These are phyloP conservation scores for Sporothrix pseudoabietina DNA, from an alignment of 2,329 filamentous ascomycete genomes.

Conservation along the genomic window DNA sequence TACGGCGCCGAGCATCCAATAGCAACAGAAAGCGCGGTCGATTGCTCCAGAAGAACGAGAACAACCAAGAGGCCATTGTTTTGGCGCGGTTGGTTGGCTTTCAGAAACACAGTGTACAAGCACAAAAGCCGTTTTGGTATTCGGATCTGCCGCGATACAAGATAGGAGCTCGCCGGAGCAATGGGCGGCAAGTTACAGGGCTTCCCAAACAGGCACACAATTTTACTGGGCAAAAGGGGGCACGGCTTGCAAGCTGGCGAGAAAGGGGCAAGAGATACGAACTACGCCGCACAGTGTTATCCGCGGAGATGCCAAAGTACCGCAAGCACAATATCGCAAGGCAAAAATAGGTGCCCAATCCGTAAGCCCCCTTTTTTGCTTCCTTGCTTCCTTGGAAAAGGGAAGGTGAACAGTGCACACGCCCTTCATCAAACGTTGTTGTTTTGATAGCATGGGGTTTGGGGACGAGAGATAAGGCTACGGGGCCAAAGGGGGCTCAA, in stretches of 20 bases:
- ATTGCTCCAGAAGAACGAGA: not conserved
- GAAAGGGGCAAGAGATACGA: not conserved
- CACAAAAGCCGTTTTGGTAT: not conserved
- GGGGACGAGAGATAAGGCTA: conserved; percentile 1
- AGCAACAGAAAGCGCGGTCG: conserved; percentile 3
- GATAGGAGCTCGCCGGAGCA: conserved; percentile 21
- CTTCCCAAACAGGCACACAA: not conserved
- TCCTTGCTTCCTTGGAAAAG: not conserved
- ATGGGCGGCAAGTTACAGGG: not conserved
- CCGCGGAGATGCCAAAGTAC: not conserved
- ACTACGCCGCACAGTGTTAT: not conserved
- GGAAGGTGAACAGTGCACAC: conserved; percentile 1
- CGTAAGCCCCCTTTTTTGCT: conserved; percentile 20
- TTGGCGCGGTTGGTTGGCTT: conserved; percentile 14
- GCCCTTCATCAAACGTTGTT: conserved; percentile 6
- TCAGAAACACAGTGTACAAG: not conserved
- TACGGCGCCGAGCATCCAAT: conserved; percentile 9
- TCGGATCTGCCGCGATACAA: not conserved
- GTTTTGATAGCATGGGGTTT: conserved; percentile 7
- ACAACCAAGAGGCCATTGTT: not conserved
- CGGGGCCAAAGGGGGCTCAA: not conserved
- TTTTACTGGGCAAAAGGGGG: not conserved
- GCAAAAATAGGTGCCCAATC: conserved; percentile 2
- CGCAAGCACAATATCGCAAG: not conserved
- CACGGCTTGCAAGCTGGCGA: not conserved